Conservation (phyloP, 108 stramenopile genomes). For the Nannochloropsis gaditana region DNA sequence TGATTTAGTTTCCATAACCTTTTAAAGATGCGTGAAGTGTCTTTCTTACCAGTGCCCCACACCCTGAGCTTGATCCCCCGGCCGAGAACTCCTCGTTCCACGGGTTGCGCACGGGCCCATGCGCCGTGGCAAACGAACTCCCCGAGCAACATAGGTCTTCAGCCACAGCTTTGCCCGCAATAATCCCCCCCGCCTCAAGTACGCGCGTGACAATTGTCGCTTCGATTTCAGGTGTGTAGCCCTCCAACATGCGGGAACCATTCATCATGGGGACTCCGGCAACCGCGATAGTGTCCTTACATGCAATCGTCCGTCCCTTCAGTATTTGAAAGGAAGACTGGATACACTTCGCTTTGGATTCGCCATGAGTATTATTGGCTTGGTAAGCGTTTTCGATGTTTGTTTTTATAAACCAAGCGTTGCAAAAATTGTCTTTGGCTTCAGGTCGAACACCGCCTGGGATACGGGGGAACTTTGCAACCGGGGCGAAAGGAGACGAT, state of each 20-base stretch:
- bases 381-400: not conserved
- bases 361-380: too few species aligned
- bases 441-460: not conserved
- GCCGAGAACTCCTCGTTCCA: not conserved
- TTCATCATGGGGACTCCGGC: not conserved
- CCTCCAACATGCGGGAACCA: conserved; percentile 9
- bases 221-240: conserved; percentile 20
- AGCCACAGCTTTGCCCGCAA: not conserved
- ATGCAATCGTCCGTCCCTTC: not conserved
- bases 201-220: conserved; percentile 6
- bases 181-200: not conserved
- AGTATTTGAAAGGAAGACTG: not conserved
- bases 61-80: not conserved
- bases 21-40: too few species aligned
- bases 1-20: too few species aligned
- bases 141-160: not conserved
- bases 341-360: too few species aligned
- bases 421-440: not conserved
- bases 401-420: not conserved
- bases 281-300: not conserved
- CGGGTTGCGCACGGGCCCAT: not conserved
- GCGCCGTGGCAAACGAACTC: not conserved
- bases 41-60: not conserved
- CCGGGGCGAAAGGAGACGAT: not conserved
- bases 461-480: not conserved